Evolutionary conservation across 2,329 filamentous ascomycete species (phyloP).

Genomic region (Microthyrium microscopicum): DNA sequence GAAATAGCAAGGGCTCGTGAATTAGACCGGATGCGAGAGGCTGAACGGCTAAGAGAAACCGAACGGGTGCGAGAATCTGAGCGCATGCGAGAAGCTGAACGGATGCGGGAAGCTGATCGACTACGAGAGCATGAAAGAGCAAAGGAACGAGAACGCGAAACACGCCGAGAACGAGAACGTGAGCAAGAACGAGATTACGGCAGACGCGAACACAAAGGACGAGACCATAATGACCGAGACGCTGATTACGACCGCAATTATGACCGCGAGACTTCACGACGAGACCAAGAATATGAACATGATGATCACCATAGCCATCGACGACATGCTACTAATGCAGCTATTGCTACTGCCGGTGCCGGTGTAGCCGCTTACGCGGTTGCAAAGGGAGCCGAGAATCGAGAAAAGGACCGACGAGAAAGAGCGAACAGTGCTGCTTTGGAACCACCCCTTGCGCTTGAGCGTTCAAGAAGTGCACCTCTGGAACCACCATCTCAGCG

Average conservation of each 20-base stretch:
- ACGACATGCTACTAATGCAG: constrained; percentile 10
- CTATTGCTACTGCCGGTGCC: constrained; percentile 15
- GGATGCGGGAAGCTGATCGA: constrained; percentile 9
- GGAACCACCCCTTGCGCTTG: no score
- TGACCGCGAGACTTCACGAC: constrained; percentile 6
- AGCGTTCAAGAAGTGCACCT: no score
- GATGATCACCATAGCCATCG: constrained; percentile 16
- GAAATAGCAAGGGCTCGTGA: no score
- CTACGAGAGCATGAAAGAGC: constrained; percentile 3
- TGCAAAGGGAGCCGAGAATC: no score
- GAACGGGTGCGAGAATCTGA: constrained; percentile 11
- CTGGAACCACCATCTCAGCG: no score
- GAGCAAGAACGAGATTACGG: constrained; percentile 8
- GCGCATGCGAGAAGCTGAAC: constrained; percentile 6
- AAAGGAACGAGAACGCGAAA: constrained; percentile 9
- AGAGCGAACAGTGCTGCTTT: no score
- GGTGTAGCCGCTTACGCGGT: constrained; percentile 15
- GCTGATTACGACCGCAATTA: constrained; percentile 11
- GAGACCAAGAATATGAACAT: constrained; percentile 8
- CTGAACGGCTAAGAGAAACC: constrained; percentile 9
- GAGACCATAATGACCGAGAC: constrained; percentile 12
- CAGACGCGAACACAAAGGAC: constrained; percentile 8
- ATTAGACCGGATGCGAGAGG: constrained; percentile 10
- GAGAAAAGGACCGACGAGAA: no score
- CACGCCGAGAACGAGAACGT: constrained; percentile 8